phyloP scores from a whole-genome alignment of 1,139 yeast genomes.

The Debaryomycetaceae sp. region DNA sequence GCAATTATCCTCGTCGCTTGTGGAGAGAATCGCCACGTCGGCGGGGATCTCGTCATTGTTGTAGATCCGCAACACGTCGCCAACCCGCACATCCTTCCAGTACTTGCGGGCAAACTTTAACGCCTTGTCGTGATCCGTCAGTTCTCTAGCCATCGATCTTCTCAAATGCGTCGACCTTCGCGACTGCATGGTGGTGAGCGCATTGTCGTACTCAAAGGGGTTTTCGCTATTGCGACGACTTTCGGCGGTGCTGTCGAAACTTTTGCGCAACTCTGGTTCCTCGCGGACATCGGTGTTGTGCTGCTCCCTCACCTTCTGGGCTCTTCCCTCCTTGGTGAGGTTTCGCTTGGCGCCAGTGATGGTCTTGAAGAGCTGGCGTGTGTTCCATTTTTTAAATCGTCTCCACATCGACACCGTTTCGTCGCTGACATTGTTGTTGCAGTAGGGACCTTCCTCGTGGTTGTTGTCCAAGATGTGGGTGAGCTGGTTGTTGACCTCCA shows the following conservation, averaged over 20 bases:
- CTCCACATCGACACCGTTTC: constrained; percentile 58
- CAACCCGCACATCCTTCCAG: constrained; percentile 55
- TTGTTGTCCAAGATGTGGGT: constrained; percentile 36
- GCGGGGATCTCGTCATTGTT: constrained; percentile 60
- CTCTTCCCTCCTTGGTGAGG: constrained; percentile 37
- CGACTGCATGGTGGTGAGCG: constrained; percentile 22
- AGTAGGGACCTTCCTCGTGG: constrained; percentile 14
- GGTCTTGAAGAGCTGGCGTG: constrained; percentile 25
- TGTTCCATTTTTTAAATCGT: constrained; percentile 50
- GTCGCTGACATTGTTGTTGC: constrained; percentile 41
- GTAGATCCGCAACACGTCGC: constrained; percentile 48
- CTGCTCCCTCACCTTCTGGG: constrained; percentile 24
- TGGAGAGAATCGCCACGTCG: constrained; percentile 46
- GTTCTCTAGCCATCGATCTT: constrained; percentile 10
- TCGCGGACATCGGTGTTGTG: constrained; percentile 9
- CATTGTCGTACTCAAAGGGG: constrained; percentile 19
- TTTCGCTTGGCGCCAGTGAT: constrained; percentile 28
- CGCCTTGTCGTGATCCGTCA: too few relatives aligned
- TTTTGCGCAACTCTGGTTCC: constrained; percentile 19
- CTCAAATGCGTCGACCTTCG: constrained; percentile 9
- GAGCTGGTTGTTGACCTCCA: constrained; percentile 49
- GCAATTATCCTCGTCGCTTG: constrained; percentile 50
- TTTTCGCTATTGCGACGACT: constrained; percentile 16
- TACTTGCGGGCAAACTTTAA: constrained; percentile 31
- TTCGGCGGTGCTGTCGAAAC: constrained; percentile 30